Percentiles rank a stretch among this genome's conserved stretches.
phyloP scores from a whole-genome alignment of 805 yeast genomes.

The Saccharomycodes ludwigii region DNA sequence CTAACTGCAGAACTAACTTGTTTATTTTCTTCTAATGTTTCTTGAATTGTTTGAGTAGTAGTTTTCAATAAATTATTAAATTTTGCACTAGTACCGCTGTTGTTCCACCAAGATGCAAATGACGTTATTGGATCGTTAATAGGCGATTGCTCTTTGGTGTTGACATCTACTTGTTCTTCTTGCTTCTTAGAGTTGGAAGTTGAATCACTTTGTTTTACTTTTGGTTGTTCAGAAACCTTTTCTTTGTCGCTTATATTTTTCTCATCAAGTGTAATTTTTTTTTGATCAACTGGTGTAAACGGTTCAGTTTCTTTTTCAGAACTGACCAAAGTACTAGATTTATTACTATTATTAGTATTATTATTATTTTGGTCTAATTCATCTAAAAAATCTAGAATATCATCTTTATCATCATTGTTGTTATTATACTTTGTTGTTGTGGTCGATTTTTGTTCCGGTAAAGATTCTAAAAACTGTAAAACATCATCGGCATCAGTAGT shows the following conservation, averaged over 20 bases:
- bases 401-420: conserved; percentile 12
- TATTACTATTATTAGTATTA: conserved; percentile 18
- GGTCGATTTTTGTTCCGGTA: conserved; percentile 45
- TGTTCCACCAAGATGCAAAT: conserved; percentile 64
- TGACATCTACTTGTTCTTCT: conserved; percentile 12
- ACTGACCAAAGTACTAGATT: not conserved
- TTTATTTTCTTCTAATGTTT: conserved; percentile 27
- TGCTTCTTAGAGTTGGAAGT: conserved; percentile 1
- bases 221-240: conserved; percentile 7
- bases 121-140: conserved; percentile 51
- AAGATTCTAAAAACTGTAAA: conserved; percentile 64
- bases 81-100: conserved; percentile 53
- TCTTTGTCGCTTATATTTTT: conserved; percentile 1
- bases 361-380: conserved; percentile 57
- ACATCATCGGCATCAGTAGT: conserved; percentile 59
- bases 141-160: conserved; percentile 15
- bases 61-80: conserved; percentile 38
- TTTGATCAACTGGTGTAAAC: conserved; percentile 3
- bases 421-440: conserved; percentile 13
- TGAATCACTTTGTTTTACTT: conserved; percentile 14
- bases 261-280: conserved; percentile 7
- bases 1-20: conserved; percentile 14
- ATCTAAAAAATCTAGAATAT: conserved; percentile 37
- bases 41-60: conserved; percentile 31
- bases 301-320: too few species aligned